Conservation (phyloP, 495 filamentous ascomycete species). For the Halenospora varia region DNA sequence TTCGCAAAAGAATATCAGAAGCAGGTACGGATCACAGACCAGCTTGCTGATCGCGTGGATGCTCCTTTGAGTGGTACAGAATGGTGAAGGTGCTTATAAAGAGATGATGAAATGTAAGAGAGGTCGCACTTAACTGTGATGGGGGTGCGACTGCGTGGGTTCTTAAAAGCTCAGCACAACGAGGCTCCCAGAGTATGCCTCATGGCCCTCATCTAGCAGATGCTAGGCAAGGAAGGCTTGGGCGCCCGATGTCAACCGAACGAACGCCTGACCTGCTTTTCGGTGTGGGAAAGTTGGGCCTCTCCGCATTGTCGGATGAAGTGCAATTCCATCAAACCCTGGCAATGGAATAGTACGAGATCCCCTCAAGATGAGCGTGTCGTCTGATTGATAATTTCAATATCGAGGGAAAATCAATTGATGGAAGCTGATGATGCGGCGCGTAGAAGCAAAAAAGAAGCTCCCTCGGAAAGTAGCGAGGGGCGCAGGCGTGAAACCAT, state of each 20-base stretch:
- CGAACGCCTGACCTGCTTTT: neutral
- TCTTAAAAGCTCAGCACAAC: neutral
- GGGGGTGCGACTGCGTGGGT: neutral
- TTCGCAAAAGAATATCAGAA: too few relatives aligned
- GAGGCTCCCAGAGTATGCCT: neutral
- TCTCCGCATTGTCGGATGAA: neutral
- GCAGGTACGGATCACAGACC: neutral
- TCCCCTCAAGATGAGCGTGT: too few relatives aligned
- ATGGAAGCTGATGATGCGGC: neutral
- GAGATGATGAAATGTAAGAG: neutral
- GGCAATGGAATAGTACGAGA: neutral
- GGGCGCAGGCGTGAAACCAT: neutral
- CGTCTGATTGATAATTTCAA: too few relatives aligned
- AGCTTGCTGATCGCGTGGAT: neutral
- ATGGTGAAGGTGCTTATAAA: neutral
- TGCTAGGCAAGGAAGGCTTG: too few relatives aligned
- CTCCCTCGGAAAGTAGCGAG: neutral
- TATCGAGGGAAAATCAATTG: too few relatives aligned
- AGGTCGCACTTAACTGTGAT: neutral
- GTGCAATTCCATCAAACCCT: neutral
- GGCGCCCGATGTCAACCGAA: neutral
- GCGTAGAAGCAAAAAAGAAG: neutral
- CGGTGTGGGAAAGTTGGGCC: neutral
- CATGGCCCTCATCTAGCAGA: neutral
- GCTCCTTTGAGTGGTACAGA: neutral